Conservation (phyloP, 176 grass and related monocot genomes). For the Oryza nivara region DNA sequence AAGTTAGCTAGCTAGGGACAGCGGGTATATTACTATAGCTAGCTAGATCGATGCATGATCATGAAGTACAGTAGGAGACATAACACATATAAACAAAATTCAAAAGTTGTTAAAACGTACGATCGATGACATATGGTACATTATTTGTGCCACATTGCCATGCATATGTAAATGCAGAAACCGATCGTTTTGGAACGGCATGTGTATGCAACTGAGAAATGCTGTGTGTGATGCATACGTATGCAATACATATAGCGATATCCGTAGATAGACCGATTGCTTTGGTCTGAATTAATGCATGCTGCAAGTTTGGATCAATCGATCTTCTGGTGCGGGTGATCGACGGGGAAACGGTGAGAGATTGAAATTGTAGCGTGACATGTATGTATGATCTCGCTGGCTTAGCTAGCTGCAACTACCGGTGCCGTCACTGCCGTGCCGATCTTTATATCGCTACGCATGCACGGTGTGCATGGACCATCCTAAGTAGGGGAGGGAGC, state of each 20-base stretch:
- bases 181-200: too few species aligned
- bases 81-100: neutral
- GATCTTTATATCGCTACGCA: neutral
- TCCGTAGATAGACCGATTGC: neutral
- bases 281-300: neutral
- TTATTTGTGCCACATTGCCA: neutral
- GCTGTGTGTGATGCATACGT: neutral
- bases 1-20: neutral
- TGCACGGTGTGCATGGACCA: neutral
- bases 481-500: neutral
- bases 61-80: neutral
- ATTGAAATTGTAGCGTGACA: neutral
- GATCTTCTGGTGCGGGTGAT: too few species aligned
- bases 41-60: neutral
- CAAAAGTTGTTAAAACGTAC: neutral
- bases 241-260: too few species aligned
- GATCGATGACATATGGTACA: neutral
- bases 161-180: neutral
- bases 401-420: neutral
- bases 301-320: too few species aligned
- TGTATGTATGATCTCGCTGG: neutral
- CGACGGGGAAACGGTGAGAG: neutral
- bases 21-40: neutral
- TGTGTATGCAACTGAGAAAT: neutral
- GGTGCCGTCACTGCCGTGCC: neutral